Evolutionary conservation across 1,284 basidiomycete genomes (phyloP).

Genomic region (Fomitopsis betulina): DNA sequence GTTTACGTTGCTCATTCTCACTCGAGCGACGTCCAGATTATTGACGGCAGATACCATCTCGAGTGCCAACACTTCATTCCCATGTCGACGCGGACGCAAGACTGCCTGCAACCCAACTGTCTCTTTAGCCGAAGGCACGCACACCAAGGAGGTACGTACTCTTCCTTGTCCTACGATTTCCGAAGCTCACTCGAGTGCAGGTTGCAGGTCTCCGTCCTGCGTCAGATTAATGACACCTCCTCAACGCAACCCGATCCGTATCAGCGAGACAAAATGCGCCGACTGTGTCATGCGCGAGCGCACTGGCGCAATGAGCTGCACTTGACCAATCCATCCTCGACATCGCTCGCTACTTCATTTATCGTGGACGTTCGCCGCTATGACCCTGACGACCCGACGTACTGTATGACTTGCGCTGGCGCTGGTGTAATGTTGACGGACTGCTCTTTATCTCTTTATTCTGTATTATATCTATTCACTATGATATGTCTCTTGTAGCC

Average conservation of each 20-base stretch:
- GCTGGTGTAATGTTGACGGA: slow-evolving; percentile 18
- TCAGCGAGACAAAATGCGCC: slow-evolving; percentile 55
- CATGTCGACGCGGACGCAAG: slow-evolving; percentile 66
- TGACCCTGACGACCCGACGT: slow-evolving; percentile 3
- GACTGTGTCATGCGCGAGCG: slow-evolving; percentile 46
- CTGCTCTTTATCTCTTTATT: slow-evolving; percentile 11
- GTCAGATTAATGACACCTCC: slow-evolving; percentile 66
- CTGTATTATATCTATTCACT: slow-evolving; percentile 19
- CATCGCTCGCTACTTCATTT: neutral
- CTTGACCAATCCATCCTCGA: slow-evolving; percentile 1
- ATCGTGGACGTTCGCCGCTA: neutral
- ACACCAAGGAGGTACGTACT: slow-evolving; percentile 48
- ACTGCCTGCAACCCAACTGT: slow-evolving; percentile 61
- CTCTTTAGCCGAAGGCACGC: slow-evolving; percentile 66
- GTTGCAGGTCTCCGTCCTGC: slow-evolving; percentile 57
- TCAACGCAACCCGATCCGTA: slow-evolving; percentile 68
- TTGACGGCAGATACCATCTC: slow-evolving; percentile 73
- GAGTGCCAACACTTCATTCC: slow-evolving; percentile 71
- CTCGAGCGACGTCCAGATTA: slow-evolving; percentile 43
- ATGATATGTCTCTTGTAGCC: slow-evolving; percentile 5
- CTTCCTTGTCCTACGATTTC: neutral
- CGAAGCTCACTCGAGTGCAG: slow-evolving; percentile 28
- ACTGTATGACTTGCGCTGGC: slow-evolving; percentile 22
- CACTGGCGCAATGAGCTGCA: slow-evolving; percentile 7
- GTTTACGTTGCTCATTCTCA: slow-evolving; percentile 6